Evolutionary conservation across 116 monocot species (phyloP), one percentile per base, ranked within the genome.

Genomic region (Trichopus zeylanicus): DNA sequence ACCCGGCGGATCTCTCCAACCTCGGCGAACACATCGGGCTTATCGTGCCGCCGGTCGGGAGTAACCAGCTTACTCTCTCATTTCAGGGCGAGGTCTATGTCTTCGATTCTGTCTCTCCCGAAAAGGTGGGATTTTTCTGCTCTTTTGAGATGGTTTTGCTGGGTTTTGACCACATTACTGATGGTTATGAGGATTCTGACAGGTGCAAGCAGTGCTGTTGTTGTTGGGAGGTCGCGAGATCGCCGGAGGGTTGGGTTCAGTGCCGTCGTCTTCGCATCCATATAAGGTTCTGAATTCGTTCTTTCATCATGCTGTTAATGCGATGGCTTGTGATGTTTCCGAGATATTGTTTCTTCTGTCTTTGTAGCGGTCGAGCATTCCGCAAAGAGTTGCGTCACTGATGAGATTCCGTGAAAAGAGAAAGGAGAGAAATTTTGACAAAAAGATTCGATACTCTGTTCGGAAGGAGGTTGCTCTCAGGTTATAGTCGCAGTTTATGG

Each of bases 351-450:
- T 42, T 42, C 3, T 42, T 3, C n/a, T n/a, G 4, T 42, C 18
- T 42, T 73, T 30, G 29, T 72, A 87, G 82, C 63, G 67, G 19
- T 70, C 75, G 48, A 84, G 84, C 48, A 75, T 84, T 68, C 78
- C 92, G n/a, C 84, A 93, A 24, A 76, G 88, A 77, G 76, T 93
- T 66, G 85, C 87, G 21, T 84, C 93, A 5, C 60, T 93, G 72
- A 85, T 93, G 81, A 73, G 93, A 67, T 88, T 84, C 55, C 70
- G 81, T 22, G 84, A 93, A 73, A 93, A 93, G 73, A 75, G 93
- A 22, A 93, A 93, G 77, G 93, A 88, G 53, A 58, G 88, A 29
- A 88, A 93, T 62, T 93, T 88, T 66, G 85, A 93, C 48, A 93
- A 88, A 74, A 93, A 88, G 58, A 85, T 88, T 20, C 76, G 88